A percentile compares a stretch with the other conserved stretches of the same genome.
These are phyloP conservation scores for Geosiphon pyriformis DNA, from an alignment of 192 early-diverging fungal genomes.

Conservation along the genomic window DNA sequence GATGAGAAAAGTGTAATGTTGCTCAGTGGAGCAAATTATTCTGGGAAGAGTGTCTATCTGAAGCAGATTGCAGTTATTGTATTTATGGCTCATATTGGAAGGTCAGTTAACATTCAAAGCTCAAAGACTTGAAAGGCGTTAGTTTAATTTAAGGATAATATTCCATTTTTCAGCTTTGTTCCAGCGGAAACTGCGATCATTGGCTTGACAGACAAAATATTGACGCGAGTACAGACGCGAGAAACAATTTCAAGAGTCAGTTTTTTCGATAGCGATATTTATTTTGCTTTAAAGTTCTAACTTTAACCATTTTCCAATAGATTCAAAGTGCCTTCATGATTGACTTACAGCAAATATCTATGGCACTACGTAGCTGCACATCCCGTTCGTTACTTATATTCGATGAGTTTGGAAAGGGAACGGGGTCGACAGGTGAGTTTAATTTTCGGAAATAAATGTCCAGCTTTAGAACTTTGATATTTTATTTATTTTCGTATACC, in stretches of 20 bases:
- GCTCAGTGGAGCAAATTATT: slow-evolving; percentile 78
- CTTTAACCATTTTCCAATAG: slow-evolving; percentile 25
- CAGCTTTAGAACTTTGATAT: too few species aligned
- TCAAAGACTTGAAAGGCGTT: too few species aligned
- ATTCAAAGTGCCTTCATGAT: slow-evolving; percentile 67
- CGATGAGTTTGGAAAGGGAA: slow-evolving; percentile 87
- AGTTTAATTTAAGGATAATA: too few species aligned
- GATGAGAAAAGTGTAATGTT: slow-evolving; percentile 47
- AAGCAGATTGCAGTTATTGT: slow-evolving; percentile 77
- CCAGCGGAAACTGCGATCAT: slow-evolving; percentile 67
- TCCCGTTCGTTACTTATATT: slow-evolving; percentile 55
- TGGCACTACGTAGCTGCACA: slow-evolving; percentile 48
- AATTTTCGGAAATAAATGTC: neutral
- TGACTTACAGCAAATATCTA: slow-evolving; percentile 60
- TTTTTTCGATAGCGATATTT: neutral
- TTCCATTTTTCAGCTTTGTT: slow-evolving; percentile 60
- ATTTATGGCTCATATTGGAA: slow-evolving; percentile 87
- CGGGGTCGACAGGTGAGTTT: slow-evolving; percentile 44
- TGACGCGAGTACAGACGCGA: slow-evolving; percentile 66
- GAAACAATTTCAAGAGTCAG: slow-evolving; percentile 61
- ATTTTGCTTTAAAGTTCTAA: neutral
- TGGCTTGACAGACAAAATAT: slow-evolving; percentile 73
- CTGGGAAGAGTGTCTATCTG: slow-evolving; percentile 73
- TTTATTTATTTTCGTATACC: neutral
- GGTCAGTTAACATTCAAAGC: slow-evolving; percentile 22